These are phyloP conservation scores for Cladochytrium replicatum DNA, from an alignment of 192 early-diverging fungal genomes.

Conservation along the genomic window DNA sequence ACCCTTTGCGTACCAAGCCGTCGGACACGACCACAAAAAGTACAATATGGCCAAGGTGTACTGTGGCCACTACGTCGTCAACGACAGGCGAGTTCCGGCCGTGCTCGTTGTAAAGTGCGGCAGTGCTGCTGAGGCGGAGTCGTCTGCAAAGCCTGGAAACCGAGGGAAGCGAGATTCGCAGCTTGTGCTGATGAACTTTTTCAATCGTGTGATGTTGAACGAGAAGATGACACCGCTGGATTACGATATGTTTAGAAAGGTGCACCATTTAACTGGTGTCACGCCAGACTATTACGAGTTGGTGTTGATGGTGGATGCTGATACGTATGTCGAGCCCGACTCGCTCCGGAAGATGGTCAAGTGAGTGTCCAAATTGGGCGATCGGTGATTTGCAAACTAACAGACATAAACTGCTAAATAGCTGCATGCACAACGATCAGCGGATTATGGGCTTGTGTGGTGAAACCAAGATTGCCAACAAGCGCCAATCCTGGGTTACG, in stretches of 20 bases:
- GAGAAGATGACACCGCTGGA: conserved; percentile 86
- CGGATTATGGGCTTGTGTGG: conserved; percentile 87
- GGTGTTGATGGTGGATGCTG: conserved; percentile 74
- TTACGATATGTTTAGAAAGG: conserved; percentile 75
- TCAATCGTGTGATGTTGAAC: conserved; percentile 66
- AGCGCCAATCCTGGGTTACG: conserved; percentile 73
- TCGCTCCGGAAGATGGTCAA: conserved; percentile 33
- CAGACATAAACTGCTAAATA: too few species aligned
- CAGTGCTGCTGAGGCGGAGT: conserved; percentile 21
- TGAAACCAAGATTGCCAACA: conserved; percentile 94
- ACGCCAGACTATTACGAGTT: conserved; percentile 63
- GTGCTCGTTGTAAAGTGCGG: conserved; percentile 40
- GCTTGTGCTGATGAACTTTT: conserved; percentile 88
- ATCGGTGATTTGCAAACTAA: too few species aligned
- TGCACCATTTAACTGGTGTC: conserved; percentile 68
- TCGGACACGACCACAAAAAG: conserved; percentile 79
- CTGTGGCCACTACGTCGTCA: conserved; percentile 10
- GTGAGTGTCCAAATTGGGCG: too few species aligned
- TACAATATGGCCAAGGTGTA: conserved; percentile 76
- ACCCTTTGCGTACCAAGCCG: conserved; percentile 43
- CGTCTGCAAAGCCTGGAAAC: conserved; percentile 18
- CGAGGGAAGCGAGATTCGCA: conserved; percentile 95
- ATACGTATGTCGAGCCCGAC: conserved; percentile 47
- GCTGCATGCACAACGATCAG: conserved; percentile 71
- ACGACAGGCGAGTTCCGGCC: conserved; percentile 24